phyloP scores from a whole-genome alignment of 768 basidiomycete genomes.

The Xerocomellus intermedius region DNA sequence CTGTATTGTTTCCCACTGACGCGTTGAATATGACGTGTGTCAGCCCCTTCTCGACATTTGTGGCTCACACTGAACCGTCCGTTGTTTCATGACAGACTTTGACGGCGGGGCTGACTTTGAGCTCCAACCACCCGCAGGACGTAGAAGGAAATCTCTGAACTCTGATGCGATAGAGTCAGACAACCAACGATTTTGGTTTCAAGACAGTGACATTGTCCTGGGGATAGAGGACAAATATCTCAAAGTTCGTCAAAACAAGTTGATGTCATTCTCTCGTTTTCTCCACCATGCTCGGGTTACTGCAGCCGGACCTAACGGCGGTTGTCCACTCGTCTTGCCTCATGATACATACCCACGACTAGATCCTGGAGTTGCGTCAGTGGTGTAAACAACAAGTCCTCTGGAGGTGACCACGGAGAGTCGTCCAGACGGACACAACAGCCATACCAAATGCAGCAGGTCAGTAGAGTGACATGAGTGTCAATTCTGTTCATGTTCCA shows the following conservation, averaged over 20 bases:
- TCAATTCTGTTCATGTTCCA: neutral
- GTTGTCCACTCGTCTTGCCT: constrained; percentile 32
- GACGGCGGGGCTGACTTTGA: neutral
- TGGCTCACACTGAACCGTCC: neutral
- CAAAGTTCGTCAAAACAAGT: constrained; percentile 26
- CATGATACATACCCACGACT: constrained; percentile 29
- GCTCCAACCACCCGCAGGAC: constrained; percentile 4
- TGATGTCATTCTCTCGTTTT: constrained; percentile 30
- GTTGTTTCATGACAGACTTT: neutral
- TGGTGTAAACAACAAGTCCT: constrained; percentile 25
- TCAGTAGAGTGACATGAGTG: constrained; percentile 10
- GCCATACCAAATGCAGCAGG: constrained; percentile 34
- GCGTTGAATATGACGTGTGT: neutral
- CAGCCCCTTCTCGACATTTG: neutral
- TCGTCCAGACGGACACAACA: constrained; percentile 26
- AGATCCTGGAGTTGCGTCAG: constrained; percentile 27
- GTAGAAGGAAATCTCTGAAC: neutral
- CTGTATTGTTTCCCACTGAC: constrained; percentile 1
- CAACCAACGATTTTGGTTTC: constrained; percentile 32
- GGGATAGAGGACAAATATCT: constrained; percentile 20
- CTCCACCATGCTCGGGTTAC: constrained; percentile 37
- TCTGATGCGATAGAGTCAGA: neutral
- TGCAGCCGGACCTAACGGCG: constrained; percentile 29
- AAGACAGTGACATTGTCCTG: constrained; percentile 38
- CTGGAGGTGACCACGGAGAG: constrained; percentile 31